Base-by-base conservation (phyloP, 108 stramenopile genomes). In the Fistulifera pelliculosa region DNA sequence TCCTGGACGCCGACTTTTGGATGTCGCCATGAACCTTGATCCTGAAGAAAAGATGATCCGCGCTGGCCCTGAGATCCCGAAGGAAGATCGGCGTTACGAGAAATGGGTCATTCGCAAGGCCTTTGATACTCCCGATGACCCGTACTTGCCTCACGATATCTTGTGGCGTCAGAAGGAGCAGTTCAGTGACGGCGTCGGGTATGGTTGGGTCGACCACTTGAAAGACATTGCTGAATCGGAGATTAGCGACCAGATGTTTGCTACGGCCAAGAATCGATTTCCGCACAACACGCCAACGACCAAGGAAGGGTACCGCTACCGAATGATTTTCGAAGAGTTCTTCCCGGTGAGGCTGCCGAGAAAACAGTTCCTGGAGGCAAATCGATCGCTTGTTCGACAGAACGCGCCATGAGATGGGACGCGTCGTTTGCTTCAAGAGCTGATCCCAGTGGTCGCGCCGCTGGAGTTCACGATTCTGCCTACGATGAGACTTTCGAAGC, bases 81-180 rank as follows among this genome's bases (percentile, higher is more conserved):
- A 86, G 69, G 77, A 74, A 58, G 85, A 91, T 58, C 83, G 71
- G 7, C 66, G 83, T 31, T 96, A 96, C 56, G 97, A 98, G 68
- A 98, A 98, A 81, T 97, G 84, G 73, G 85, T 82, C 58, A 86
- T 98, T 65, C 77, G 97, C 22, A 95, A 96, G 72, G 97, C 97
- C 11, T 98, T 98, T 61, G 97, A 98, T 63, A 95, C 94, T 1
- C 95, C 94, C n/a, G 96, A 96, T 47, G 94, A 98, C 73, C 94
- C 95, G 1, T 98, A 98, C 80, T 77, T 99, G 50, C 98, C 98
- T 6, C 60, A 78, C 35, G 86, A 96, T 26, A 94, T 99, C 66
- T 81, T 99, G 62, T 99, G 96, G 96, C 88, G 98, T 61, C 96
- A 97, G 74, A 99, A 99, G 85, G 98, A 97, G 74, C 96, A 97